A percentile compares a stretch with the other conserved stretches of the same genome.
Conservation (phyloP, 2,329 filamentous ascomycete species). For the Xylaria sp. region DNA sequence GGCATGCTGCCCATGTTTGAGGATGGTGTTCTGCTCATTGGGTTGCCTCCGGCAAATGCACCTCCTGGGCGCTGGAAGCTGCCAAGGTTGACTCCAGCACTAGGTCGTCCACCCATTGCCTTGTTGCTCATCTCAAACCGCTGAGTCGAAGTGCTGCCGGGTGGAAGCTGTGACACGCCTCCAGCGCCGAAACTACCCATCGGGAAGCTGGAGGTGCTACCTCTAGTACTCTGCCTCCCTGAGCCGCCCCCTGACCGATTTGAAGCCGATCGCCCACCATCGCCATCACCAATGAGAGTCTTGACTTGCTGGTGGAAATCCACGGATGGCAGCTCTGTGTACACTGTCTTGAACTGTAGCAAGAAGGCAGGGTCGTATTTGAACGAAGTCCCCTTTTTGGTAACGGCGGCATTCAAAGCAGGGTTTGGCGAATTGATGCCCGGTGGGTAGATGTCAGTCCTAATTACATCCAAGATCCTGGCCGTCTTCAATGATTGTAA, state of each 20-base stretch:
- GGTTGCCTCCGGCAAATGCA: slow-evolving; percentile 69
- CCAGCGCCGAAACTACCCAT: slow-evolving; percentile 78
- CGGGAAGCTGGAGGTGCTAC: slow-evolving; percentile 61
- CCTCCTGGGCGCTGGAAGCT: slow-evolving; percentile 71
- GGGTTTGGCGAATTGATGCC: slow-evolving; percentile 92
- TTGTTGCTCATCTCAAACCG: slow-evolving; percentile 75
- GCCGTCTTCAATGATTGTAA: slow-evolving; percentile 93
- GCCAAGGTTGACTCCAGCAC: slow-evolving; percentile 60
- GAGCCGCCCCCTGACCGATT: slow-evolving; percentile 67
- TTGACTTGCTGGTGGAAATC: slow-evolving; percentile 94
- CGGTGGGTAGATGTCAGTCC: slow-evolving; percentile 82
- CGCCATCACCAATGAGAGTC: slow-evolving; percentile 83
- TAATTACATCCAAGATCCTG: slow-evolving; percentile 84
- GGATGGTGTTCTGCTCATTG: slow-evolving; percentile 75
- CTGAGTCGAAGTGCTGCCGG: slow-evolving; percentile 80
- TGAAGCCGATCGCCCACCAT: slow-evolving; percentile 71
- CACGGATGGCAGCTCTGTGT: slow-evolving; percentile 93
- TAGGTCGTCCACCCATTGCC: slow-evolving; percentile 59
- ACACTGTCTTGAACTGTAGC: slow-evolving; percentile 94
- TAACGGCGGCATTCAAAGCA: slow-evolving; percentile 82
- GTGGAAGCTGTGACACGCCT: slow-evolving; percentile 63
- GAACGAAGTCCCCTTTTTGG: slow-evolving; percentile 83
- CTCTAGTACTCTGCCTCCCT: slow-evolving; percentile 63
- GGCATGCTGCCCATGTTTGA: slow-evolving; percentile 69
- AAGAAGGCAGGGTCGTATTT: slow-evolving; percentile 97